Evolutionary conservation across 441 rosid species (phyloP), one percentile per base, ranked within the genome.

Genomic region (Rhodomyrtus psidioides): DNA sequence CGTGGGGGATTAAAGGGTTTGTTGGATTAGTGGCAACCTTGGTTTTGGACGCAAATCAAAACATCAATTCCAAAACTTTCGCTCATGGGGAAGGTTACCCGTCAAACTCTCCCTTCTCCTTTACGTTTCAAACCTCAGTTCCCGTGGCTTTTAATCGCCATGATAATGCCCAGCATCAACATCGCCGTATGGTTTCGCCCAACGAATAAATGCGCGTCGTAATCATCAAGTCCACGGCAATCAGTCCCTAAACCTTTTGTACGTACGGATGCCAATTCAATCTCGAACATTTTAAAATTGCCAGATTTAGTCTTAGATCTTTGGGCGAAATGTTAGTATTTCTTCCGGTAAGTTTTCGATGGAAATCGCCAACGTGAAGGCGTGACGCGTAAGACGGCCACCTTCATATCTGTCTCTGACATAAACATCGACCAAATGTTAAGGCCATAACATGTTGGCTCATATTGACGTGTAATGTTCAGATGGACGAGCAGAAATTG

Each of bases 331-430:
- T 70, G 39, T 70, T 2, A 70, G 3, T 5, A 19, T 6, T 30
- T 6, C 7, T 0, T 34, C 19, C 6, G 15, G 0, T 39, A 7
- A 0, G 1, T 70, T 39, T 21, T 10, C 0, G 0, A 6, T 0
- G 0, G 4, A 65, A 34, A 65, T 34, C 19, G 1, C 0, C 0
- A 0, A 65, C 44, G 15, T 0, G 21, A 12, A 0, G 0, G 12
- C 0, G 0, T 9, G 15, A 2, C n/a, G 23, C 2, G 0, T 70
- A 39, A 34, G n/a, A 39, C 12, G 1, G 13, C 4, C 5, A 12
- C 12, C 15, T 39, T 21, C 49, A 21, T 21, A 39, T 70, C 49
- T 10, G 5, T 2, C 0, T 2, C 0, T 21, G 49, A 2, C n/a
- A 24, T 9, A 39, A 70, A 49, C 49, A 39, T 21, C 16, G 39